Conservation (phyloP, 495 filamentous ascomycete species). For the Echria macrotheca region DNA sequence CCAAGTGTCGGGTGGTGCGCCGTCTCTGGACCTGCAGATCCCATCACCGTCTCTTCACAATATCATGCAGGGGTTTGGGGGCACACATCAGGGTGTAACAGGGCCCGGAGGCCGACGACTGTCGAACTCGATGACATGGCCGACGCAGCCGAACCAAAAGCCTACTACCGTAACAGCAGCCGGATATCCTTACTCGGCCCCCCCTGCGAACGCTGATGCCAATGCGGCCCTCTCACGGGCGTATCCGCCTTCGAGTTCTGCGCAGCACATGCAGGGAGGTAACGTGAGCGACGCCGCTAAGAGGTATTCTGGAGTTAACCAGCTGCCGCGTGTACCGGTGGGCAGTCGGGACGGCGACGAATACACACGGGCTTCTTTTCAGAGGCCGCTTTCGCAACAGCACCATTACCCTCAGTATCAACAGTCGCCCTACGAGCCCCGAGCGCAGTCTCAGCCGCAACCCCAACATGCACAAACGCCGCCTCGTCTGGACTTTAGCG, state of each 20-base stretch:
- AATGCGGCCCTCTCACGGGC: slow-evolving; percentile 25
- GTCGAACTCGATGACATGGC: slow-evolving; percentile 42
- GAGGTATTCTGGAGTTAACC: slow-evolving; percentile 29
- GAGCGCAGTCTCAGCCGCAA: slow-evolving; percentile 16
- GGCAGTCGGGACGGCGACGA: slow-evolving; percentile 18
- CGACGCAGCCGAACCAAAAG: slow-evolving; percentile 25
- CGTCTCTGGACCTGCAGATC: slow-evolving; percentile 21
- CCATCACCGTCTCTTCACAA: slow-evolving; percentile 22
- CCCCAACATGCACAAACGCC: slow-evolving; percentile 18
- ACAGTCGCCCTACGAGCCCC: slow-evolving; percentile 11
- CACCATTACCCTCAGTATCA: slow-evolving; percentile 21
- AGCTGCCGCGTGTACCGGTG: slow-evolving; percentile 28
- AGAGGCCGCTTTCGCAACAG: slow-evolving; percentile 23
- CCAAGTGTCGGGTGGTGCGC: slow-evolving; percentile 8
- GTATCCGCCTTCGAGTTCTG: slow-evolving; percentile 25
- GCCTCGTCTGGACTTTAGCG: slow-evolving; percentile 13
- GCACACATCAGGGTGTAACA: neutral
- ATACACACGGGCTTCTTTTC: slow-evolving; percentile 15
- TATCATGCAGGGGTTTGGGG: slow-evolving; percentile 11
- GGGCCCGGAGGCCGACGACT: slow-evolving; percentile 28
- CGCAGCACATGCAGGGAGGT: slow-evolving; percentile 24
- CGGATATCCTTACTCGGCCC: slow-evolving; percentile 42
- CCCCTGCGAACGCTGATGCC: slow-evolving; percentile 23
- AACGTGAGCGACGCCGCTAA: slow-evolving; percentile 15
- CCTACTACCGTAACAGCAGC: slow-evolving; percentile 10